Conservation (phyloP, 1,284 basidiomycete species). For the Apiotrichum veenhuisii region DNA sequence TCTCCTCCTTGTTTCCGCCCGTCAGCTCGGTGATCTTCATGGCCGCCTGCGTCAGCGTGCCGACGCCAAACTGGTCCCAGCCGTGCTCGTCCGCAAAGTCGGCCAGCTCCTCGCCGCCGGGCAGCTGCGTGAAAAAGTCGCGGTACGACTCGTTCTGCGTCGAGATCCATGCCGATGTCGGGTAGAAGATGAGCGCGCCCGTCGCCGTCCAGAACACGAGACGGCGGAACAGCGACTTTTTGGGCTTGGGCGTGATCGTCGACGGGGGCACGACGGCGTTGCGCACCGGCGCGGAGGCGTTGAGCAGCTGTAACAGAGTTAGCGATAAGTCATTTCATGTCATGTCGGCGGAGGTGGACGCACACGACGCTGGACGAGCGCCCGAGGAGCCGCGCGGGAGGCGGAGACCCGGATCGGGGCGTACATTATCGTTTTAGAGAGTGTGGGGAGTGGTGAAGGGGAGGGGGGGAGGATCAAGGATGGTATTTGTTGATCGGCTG, state of each 20-base stretch:
- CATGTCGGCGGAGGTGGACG: conserved; percentile 15
- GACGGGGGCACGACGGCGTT: conserved; percentile 16
- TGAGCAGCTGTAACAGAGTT: conserved; percentile 26
- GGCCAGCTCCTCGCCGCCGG: conserved; percentile 65
- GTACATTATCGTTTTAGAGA: conserved; percentile 25
- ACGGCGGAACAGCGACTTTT: conserved; percentile 34
- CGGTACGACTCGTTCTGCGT: conserved; percentile 51
- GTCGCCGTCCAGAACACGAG: conserved; percentile 49
- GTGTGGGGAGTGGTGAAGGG: neutral
- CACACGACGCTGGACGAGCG: conserved; percentile 35
- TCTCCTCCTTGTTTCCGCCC: conserved; percentile 50
- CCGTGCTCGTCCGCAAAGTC: conserved; percentile 73
- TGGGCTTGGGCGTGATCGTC: conserved; percentile 11
- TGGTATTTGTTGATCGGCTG: neutral
- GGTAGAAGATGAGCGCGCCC: conserved; percentile 51
- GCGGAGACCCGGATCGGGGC: conserved; percentile 33
- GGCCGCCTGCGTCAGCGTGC: conserved; percentile 60
- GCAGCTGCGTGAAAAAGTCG: conserved; percentile 56
- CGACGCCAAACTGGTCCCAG: conserved; percentile 59
- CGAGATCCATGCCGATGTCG: conserved; percentile 48
- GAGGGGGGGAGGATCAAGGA: neutral
- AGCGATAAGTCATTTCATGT: neutral
- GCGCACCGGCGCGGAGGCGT: conserved; percentile 25
- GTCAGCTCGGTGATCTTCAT: conserved; percentile 41
- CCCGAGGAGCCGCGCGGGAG: conserved; percentile 23